phyloP scores from a whole-genome alignment of 2,329 filamentous ascomycete genomes.

The Aureobasidium melanogenum region DNA sequence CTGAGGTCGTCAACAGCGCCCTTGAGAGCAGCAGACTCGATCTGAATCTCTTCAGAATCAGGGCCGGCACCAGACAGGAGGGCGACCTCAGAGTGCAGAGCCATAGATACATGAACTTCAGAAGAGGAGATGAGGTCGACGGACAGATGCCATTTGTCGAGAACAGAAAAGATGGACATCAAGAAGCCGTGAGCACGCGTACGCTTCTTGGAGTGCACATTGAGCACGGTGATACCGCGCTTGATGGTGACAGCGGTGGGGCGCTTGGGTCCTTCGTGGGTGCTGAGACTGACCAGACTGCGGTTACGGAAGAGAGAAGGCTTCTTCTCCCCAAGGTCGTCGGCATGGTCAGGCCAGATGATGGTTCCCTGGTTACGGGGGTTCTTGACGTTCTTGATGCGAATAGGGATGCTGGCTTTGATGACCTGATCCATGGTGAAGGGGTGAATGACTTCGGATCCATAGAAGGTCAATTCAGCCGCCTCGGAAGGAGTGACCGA shows the following conservation, averaged over 20 bases:
- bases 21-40: slow-evolving; percentile 38
- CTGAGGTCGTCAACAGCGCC: slow-evolving; percentile 59
- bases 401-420: slow-evolving; percentile 69
- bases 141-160: slow-evolving; percentile 77
- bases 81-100: slow-evolving; percentile 69
- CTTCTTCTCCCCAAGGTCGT: slow-evolving; percentile 44
- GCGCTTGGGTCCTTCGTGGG: slow-evolving; percentile 26
- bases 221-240: slow-evolving; percentile 91
- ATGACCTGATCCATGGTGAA: slow-evolving; percentile 95
- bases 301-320: slow-evolving; percentile 41
- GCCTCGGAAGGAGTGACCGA: slow-evolving; percentile 91
- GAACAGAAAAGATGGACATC: slow-evolving; percentile 82
- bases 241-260: slow-evolving; percentile 82
- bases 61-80: slow-evolving; percentile 38
- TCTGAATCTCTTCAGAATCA: slow-evolving; percentile 38
- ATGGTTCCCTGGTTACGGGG: slow-evolving; percentile 69
- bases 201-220: slow-evolving; percentile 95
- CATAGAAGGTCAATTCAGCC: slow-evolving; percentile 73
- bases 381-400: slow-evolving; percentile 90
- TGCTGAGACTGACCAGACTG: slow-evolving; percentile 35
- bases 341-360: slow-evolving; percentile 66
- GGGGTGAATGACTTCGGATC: slow-evolving; percentile 90
- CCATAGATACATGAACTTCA: slow-evolving; percentile 96
- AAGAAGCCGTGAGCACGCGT: slow-evolving; percentile 95
- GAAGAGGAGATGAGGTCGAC: slow-evolving; percentile 95